A percentile compares a stretch with the other conserved stretches of the same genome.
Evolutionary conservation across 805 yeast species (phyloP).

Genomic region (Starmerella potacharoeniae): DNA sequence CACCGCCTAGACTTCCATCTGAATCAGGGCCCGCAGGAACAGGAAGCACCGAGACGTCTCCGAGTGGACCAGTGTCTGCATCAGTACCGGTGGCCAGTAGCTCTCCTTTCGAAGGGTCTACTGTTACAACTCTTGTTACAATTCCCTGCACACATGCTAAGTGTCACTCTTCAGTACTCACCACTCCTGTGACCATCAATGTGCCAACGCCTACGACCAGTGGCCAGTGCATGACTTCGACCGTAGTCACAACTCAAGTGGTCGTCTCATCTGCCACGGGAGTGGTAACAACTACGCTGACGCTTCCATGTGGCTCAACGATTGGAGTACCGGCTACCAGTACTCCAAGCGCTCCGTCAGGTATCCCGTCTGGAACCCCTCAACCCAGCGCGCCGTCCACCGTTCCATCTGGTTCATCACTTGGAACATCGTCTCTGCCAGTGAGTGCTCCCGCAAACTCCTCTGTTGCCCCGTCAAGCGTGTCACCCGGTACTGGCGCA

Average conservation of each 20-base stretch:
- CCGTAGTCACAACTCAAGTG: background rate
- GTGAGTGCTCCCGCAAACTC: too few species aligned
- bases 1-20: too few species aligned
- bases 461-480: too few species aligned
- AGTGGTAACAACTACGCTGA: slow-evolving; percentile 8
- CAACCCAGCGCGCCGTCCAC: background rate
- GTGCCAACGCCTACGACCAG: background rate
- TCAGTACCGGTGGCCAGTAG: too few species aligned
- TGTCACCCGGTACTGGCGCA: too few species aligned
- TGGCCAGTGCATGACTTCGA: background rate
- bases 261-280: slow-evolving; percentile 4
- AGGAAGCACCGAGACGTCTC: too few species aligned
- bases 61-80: too few species aligned
- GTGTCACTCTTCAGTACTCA: slow-evolving; percentile 2
- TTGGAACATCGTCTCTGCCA: background rate
- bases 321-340: background rate
- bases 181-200: background rate
- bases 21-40: too few species aligned
- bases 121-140: slow-evolving; percentile 6
- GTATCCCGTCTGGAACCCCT: background rate
- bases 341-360: too few species aligned
- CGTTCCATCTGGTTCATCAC: background rate
- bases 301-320: slow-evolving; percentile 15
- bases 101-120: background rate
- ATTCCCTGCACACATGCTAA: slow-evolving; percentile 13